Evolutionary conservation across 176 grass and related monocot species (phyloP).

Genomic region (Triticum turgidum): DNA sequence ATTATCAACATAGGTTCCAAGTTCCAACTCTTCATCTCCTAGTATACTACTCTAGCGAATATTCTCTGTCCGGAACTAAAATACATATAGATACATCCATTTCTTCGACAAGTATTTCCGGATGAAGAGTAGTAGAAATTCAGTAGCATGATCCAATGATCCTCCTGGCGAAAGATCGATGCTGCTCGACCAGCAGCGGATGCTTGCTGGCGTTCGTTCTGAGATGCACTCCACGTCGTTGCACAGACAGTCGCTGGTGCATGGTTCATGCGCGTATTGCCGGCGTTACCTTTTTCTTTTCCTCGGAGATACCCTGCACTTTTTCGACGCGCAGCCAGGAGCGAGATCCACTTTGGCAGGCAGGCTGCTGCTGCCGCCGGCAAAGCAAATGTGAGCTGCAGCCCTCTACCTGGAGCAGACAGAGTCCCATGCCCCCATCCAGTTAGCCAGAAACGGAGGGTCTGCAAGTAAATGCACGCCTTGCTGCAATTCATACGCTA

Average conservation of each 20-base stretch:
- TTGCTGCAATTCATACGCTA: background rate
- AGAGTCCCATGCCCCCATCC: background rate
- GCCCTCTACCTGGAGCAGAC: background rate
- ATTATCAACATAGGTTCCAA: too few species aligned
- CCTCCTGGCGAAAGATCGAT: too few species aligned
- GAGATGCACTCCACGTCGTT: conserved; percentile 17
- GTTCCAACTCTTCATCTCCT: too few species aligned
- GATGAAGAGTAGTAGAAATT: too few species aligned
- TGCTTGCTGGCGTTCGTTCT: conserved; percentile 14
- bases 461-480: background rate
- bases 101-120: too few species aligned
- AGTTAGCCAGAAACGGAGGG: background rate
- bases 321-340: conserved; percentile 23
- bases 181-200: background rate
- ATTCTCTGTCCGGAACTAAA: too few species aligned
- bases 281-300: conserved; percentile 32
- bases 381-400: background rate
- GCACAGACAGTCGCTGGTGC: background rate
- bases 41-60: too few species aligned
- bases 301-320: conserved; percentile 19
- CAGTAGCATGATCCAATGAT: too few species aligned
- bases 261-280: conserved; percentile 19
- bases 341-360: conserved; percentile 26
- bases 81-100: too few species aligned
- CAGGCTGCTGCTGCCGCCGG: too few species aligned